Evolutionary conservation across 768 basidiomycete species (phyloP).

Genomic region (Suillus subluteus): DNA sequence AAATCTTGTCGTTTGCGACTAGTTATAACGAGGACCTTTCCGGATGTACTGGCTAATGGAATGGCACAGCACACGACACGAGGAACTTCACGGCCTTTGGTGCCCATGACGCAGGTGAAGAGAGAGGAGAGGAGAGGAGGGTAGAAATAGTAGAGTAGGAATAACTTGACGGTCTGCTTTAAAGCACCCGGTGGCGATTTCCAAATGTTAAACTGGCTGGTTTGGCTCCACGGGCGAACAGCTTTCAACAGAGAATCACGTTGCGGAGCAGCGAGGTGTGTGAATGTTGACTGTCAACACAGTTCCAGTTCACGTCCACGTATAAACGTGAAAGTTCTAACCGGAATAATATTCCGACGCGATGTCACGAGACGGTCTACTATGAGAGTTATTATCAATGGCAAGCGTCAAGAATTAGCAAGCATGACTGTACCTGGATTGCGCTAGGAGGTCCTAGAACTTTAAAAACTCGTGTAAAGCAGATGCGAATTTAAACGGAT

Average conservation of each 20-base stretch:
- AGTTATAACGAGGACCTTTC: constrained; percentile 82
- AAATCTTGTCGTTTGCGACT: constrained; percentile 78
- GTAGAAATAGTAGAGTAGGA: neutral
- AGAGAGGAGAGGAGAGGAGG: neutral
- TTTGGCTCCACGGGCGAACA: constrained; percentile 2
- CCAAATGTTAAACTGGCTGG: neutral
- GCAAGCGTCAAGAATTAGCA: constrained; percentile 1
- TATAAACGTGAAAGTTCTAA: neutral
- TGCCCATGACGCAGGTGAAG: constrained; percentile 42
- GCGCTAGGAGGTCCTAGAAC: neutral
- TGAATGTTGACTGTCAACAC: constrained; percentile 8
- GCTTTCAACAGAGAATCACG: neutral
- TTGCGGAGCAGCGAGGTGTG: constrained; percentile 9
- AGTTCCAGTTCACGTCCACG: constrained; percentile 7
- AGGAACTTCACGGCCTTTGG: constrained; percentile 79
- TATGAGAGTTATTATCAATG: constrained; percentile 1
- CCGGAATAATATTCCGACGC: neutral
- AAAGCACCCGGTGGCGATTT: neutral
- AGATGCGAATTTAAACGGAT: neutral
- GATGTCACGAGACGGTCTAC: constrained; percentile 7
- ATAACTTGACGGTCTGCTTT: neutral
- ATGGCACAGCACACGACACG: constrained; percentile 92
- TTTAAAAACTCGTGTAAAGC: neutral
- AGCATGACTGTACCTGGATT: neutral
- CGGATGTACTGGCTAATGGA: constrained; percentile 72